Percentiles rank a stretch among this genome's conserved stretches.
These are phyloP conservation scores for Parsonsia alboflavescens DNA, from an alignment of 257 asterid species.

Conservation along the genomic window DNA sequence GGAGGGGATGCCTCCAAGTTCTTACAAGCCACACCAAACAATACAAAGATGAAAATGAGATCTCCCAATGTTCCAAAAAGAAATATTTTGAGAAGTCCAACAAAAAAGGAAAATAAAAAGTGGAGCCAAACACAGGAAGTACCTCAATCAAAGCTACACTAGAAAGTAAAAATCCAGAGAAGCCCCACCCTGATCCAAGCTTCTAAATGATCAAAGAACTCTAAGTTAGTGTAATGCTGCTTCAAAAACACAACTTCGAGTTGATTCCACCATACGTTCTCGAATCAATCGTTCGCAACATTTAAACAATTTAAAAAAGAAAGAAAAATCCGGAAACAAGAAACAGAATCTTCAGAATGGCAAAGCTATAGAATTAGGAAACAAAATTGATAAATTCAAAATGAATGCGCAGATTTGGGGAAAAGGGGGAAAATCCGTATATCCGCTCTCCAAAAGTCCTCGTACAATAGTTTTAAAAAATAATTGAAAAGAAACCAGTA, in stretches of 20 bases:
- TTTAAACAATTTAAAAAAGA: slow-evolving; percentile 9
- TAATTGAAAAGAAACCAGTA: slow-evolving; percentile 18
- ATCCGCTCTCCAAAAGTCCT: slow-evolving; percentile 26
- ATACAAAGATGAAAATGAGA: not conserved
- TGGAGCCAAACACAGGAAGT: not conserved
- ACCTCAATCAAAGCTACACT: slow-evolving; percentile 1
- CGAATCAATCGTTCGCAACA: slow-evolving; percentile 18
- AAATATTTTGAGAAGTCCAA: not conserved
- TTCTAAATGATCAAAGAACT: slow-evolving; percentile 3
- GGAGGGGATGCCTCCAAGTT: too few relatives aligned
- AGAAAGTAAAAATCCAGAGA: slow-evolving; percentile 8
- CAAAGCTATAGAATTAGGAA: slow-evolving; percentile 30
- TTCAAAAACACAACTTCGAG: not conserved
- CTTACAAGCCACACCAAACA: not conserved
- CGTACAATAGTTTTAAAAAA: slow-evolving; percentile 14
- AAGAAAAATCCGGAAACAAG: slow-evolving; percentile 1
- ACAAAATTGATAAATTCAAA: slow-evolving; percentile 13
- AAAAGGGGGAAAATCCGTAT: not conserved
- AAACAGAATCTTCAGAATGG: slow-evolving; percentile 5
- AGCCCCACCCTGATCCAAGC: slow-evolving; percentile 11
- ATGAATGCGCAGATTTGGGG: slow-evolving; percentile 11
- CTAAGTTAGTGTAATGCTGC: slow-evolving; percentile 2
- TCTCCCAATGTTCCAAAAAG: not conserved
- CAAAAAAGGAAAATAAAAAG: too few relatives aligned
- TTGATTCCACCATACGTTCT: slow-evolving; percentile 31